phyloP scores from a whole-genome alignment of 345 rosid species.

The Erucastrum elatum region DNA sequence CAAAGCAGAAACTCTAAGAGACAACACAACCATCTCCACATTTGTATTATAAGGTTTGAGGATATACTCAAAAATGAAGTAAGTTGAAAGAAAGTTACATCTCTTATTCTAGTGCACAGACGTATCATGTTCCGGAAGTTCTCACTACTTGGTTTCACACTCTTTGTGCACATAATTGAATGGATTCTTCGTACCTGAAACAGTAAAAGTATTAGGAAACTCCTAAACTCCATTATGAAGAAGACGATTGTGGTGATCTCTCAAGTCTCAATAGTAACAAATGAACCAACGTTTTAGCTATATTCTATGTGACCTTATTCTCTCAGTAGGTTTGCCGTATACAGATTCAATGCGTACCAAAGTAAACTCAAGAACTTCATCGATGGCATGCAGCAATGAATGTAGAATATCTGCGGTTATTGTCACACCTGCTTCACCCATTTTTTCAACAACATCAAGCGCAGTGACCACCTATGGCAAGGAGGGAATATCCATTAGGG shows the following conservation, averaged over 20 bases:
- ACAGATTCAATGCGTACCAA: constrained; percentile 50
- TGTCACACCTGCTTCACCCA: constrained; percentile 55
- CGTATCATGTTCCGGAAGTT: constrained; percentile 70
- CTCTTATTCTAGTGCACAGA: constrained; percentile 67
- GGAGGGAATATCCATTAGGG: constrained; percentile 19
- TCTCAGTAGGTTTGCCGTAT: not conserved
- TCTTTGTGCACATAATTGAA: constrained; percentile 50
- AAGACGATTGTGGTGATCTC: constrained; percentile 22
- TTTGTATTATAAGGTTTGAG: constrained; percentile 14
- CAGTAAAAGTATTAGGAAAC: not conserved
- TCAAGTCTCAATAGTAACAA: not conserved
- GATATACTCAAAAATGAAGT: constrained; percentile 12
- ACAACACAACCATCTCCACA: not conserved
- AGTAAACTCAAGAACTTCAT: constrained; percentile 54
- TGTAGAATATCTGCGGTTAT: constrained; percentile 52
- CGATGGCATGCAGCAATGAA: constrained; percentile 53
- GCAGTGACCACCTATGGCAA: constrained; percentile 68
- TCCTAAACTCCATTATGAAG: not conserved
- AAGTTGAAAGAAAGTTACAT: constrained; percentile 51
- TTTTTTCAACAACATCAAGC: constrained; percentile 64
- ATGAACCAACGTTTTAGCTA: not conserved
- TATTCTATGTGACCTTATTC: not conserved
- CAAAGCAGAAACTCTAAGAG: constrained; percentile 1
- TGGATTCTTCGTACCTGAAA: constrained; percentile 65
- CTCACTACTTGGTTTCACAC: constrained; percentile 65